These are phyloP conservation scores for Teratosphaeria epicoccoides DNA, from an alignment of 2,329 filamentous ascomycete species.

Conservation along the genomic window DNA sequence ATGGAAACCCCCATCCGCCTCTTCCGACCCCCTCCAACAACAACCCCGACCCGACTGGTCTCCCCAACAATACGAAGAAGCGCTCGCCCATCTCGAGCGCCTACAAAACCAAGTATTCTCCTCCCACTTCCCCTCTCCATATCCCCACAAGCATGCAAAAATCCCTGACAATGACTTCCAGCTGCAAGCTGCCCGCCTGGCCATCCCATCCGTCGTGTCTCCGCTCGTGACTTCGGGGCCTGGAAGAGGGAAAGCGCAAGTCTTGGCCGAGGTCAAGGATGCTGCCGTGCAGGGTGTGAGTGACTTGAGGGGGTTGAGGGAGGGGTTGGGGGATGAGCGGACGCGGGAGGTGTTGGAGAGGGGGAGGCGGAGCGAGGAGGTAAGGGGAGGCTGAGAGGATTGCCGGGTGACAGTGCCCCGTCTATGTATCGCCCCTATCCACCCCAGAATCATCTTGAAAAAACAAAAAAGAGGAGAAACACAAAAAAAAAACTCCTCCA, in stretches of 20 bases:
- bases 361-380: slow-evolving; percentile 14
- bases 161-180: slow-evolving; percentile 16
- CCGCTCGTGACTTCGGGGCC: slow-evolving; percentile 24
- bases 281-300: slow-evolving; percentile 27
- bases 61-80: slow-evolving; percentile 22
- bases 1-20: background rate
- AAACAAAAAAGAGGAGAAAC: slow-evolving; percentile 25
- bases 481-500: background rate
- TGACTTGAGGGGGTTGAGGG: slow-evolving; percentile 28
- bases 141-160: background rate
- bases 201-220: slow-evolving; percentile 33
- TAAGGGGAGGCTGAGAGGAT: slow-evolving; percentile 22
- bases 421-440: too few species aligned
- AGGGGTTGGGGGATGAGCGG: slow-evolving; percentile 23
- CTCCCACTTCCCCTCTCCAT: background rate
- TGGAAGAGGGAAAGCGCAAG: slow-evolving; percentile 19
- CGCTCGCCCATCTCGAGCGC: slow-evolving; percentile 34
- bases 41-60: slow-evolving; percentile 8
- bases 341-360: slow-evolving; percentile 27
- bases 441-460: too few species aligned
- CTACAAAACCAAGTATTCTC: slow-evolving; percentile 35
- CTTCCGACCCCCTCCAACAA: background rate
- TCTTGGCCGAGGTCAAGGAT: slow-evolving; percentile 30
- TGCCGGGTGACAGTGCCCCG: too few species aligned
- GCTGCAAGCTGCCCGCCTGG: slow-evolving; percentile 34